Evolutionary conservation across 73 alveolate species (phyloP).

Genomic region (Tetrahymena borealis): DNA sequence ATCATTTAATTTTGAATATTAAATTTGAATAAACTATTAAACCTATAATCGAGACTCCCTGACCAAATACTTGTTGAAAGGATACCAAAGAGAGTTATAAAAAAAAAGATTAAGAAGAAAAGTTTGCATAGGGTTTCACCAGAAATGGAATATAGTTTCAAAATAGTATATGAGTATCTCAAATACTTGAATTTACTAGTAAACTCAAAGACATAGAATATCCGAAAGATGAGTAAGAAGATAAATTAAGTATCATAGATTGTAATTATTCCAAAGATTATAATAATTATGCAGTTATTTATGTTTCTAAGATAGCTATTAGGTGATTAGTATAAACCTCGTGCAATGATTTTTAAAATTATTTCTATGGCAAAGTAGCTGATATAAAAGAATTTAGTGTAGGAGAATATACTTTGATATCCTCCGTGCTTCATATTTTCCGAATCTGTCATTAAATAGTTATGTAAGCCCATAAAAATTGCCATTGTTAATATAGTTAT

Average conservation of each 20-base stretch:
- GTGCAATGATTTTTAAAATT: conserved; percentile 4
- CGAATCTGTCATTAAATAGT: neutral
- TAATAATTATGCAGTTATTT: neutral
- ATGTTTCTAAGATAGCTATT: conserved; percentile 11
- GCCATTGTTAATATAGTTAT: neutral
- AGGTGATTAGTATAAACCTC: neutral
- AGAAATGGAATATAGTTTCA: neutral
- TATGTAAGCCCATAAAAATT: neutral
- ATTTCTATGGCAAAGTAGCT: neutral
- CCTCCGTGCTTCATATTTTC: neutral
- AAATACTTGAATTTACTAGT: neutral
- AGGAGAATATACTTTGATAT: neutral
- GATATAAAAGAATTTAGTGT: neutral
- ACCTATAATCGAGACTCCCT: neutral
- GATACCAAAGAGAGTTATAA: conserved; percentile 10
- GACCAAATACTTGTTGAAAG: neutral
- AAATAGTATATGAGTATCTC: neutral
- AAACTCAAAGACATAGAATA: conserved; percentile 1
- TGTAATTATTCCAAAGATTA: neutral
- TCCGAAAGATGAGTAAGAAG: neutral
- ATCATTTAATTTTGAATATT: neutral
- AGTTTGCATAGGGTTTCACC: neutral
- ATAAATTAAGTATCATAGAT: neutral
- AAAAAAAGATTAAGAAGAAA: neutral
- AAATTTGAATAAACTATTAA: neutral